Base-by-base conservation (phyloP, 805 yeast species). In the Lipomyces starkeyi region DNA sequence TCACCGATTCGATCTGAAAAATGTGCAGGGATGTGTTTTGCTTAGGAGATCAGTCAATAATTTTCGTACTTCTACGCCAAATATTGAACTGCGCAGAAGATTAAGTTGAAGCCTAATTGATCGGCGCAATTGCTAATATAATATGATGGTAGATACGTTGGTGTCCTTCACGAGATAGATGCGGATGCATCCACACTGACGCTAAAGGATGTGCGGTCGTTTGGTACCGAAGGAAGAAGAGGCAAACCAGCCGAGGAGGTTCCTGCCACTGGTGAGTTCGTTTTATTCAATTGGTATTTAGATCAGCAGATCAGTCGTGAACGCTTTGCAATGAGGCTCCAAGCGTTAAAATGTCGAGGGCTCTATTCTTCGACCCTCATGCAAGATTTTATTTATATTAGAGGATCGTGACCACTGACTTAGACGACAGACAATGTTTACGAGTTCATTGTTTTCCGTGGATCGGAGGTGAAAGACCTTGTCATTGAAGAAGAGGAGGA, bases 171-270 rank as follows among this genome's bases (percentile, higher is more conserved):
- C 72, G 88, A 87, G 73, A 91, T 95, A 75, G 92, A 92, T 78
- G 95, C 97, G 35, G 93, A 91, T 67, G 90, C 90, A 69, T 91
- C 97, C 72, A 92, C 97, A 1, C 95, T 94, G 61, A 88, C 97
- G 5, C 84, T 94, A 75, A 84, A 85, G 59, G 83, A 87, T 64
- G 98, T 94, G 60, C 84, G 91, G 69, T 87, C 92, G 62, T 88
- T 88, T 73, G 99, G 98, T 64, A 91, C 98, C 25, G 98, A 94
- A 79, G 97, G 97, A 37, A 86, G 98, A 75, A 83, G 89, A 73
- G 80, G 82, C 14, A 92, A 90, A 77, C 89, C 91, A 2, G 81
- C 84, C 17, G 83, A 85, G 71, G 96, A 91, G 78, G 87, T 92
- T 54, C 84, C 86, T 65, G 89, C 96, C 6, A 88, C 91, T 22